Evolutionary conservation across 139 green algal genomes (phyloP).

Genomic region (Pycnococcus provasolii): DNA sequence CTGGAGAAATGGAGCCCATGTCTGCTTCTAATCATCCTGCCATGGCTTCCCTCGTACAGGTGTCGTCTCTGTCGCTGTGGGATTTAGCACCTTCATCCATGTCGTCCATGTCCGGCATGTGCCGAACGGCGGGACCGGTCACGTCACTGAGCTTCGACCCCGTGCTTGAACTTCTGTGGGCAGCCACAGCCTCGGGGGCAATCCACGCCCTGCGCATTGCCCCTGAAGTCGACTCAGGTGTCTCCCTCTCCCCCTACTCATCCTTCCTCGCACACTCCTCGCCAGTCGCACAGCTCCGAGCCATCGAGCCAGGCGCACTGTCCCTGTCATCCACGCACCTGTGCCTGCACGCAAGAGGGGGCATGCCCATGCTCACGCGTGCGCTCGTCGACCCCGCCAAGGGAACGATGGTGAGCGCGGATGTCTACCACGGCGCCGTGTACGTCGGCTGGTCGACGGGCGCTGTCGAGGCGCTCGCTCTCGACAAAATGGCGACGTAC

Average conservation of each 20-base stretch:
- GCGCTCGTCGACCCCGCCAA: no score
- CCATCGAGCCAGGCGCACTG: not conserved
- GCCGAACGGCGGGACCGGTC: not conserved
- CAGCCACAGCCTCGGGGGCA: constrained; percentile 1
- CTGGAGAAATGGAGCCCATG: no score
- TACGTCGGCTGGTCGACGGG: no score
- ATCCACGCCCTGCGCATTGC: not conserved
- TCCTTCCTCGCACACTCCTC: not conserved
- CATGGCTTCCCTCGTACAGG: no score
- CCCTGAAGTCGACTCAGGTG: not conserved
- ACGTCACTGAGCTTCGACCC: constrained; percentile 10
- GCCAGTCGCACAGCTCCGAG: not conserved
- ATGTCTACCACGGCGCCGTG: no score
- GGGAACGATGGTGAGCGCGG: no score
- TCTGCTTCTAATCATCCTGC: no score
- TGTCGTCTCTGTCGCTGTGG: no score
- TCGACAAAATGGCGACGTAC: no score
- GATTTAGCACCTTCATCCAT: no score
- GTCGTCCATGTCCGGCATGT: no score
- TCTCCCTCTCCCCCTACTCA: not conserved
- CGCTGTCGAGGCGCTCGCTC: no score
- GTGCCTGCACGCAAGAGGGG: not conserved
- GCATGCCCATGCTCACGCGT: not conserved
- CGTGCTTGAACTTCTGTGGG: constrained; percentile 17
- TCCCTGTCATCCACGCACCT: not conserved